Conservation (phyloP, 148 eudicot genomes). For the Chenopodium quinoa region DNA sequence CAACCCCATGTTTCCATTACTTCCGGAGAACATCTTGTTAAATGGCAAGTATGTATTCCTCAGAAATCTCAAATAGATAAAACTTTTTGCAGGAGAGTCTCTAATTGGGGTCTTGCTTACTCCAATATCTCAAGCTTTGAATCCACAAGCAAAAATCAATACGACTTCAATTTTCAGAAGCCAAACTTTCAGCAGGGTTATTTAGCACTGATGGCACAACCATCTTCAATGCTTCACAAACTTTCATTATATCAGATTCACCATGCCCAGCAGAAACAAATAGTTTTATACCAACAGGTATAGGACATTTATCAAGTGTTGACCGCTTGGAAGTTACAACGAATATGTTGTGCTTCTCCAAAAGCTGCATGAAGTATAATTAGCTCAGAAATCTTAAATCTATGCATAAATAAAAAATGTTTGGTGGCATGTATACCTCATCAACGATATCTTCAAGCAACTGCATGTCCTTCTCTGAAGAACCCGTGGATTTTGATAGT, state of each 20-base stretch:
- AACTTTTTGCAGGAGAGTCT: neutral
- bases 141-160: neutral
- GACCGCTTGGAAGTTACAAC: slow-evolving; percentile 74
- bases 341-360: slow-evolving; percentile 68
- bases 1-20: neutral
- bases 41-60: neutral
- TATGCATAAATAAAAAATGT: neutral
- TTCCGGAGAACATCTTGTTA: neutral
- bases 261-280: slow-evolving; percentile 86
- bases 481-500: slow-evolving; percentile 64
- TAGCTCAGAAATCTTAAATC: neutral
- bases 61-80: neutral
- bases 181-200: slow-evolving; percentile 8
- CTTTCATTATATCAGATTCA: slow-evolving; percentile 65
- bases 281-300: slow-evolving; percentile 70
- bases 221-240: slow-evolving; percentile 56
- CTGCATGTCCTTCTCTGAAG: slow-evolving; percentile 52
- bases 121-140: neutral
- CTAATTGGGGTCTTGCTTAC: neutral
- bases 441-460: slow-evolving; percentile 75
- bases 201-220: slow-evolving; percentile 42
- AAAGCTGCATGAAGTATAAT: slow-evolving; percentile 43
- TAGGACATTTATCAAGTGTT: slow-evolving; percentile 64
- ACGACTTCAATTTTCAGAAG: neutral
- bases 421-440: slow-evolving; percentile 38